Evolutionary conservation across 2,329 filamentous ascomycete genomes (phyloP).

Genomic region (Ophiostoma tasmaniense): DNA sequence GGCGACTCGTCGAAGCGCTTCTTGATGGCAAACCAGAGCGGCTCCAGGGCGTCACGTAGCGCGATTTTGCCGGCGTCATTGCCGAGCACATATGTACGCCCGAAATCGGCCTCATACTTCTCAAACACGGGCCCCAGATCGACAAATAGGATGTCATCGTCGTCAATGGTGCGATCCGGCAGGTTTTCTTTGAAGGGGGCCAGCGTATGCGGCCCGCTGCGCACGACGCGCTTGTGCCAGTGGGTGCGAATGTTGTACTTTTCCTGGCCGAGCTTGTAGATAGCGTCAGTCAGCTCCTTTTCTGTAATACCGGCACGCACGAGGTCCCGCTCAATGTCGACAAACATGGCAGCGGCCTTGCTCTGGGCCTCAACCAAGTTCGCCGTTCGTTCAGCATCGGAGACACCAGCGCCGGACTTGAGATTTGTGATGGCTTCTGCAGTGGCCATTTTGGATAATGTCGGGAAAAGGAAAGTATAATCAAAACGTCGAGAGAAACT

Average conservation of each 20-base stretch:
- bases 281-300: constrained; percentile 3
- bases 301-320: constrained; percentile 10
- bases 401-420: neutral
- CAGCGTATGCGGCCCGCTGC: constrained; percentile 13
- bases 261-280: constrained; percentile 12
- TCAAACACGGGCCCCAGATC: constrained; percentile 13
- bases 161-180: constrained; percentile 5
- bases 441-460: neutral
- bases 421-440: neutral
- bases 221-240: constrained; percentile 13
- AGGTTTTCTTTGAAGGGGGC: constrained; percentile 11
- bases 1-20: constrained; percentile 4
- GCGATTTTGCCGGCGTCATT: constrained; percentile 9
- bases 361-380: constrained; percentile 12
- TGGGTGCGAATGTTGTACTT: constrained; percentile 13
- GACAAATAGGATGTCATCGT: constrained; percentile 12
- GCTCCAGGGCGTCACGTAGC: constrained; percentile 10
- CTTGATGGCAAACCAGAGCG: constrained; percentile 13
- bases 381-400: constrained; percentile 3
- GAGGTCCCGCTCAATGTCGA: constrained; percentile 9
- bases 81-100: constrained; percentile 12
- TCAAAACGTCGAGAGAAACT: too few relatives aligned
- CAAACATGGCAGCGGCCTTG: constrained; percentile 12
- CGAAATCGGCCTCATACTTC: constrained; percentile 14
- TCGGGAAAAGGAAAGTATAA: neutral